A percentile compares a stretch with the other conserved stretches of the same genome.
These are phyloP conservation scores for Exsudoporus frostii DNA, from an alignment of 768 basidiomycete species.

Conservation along the genomic window DNA sequence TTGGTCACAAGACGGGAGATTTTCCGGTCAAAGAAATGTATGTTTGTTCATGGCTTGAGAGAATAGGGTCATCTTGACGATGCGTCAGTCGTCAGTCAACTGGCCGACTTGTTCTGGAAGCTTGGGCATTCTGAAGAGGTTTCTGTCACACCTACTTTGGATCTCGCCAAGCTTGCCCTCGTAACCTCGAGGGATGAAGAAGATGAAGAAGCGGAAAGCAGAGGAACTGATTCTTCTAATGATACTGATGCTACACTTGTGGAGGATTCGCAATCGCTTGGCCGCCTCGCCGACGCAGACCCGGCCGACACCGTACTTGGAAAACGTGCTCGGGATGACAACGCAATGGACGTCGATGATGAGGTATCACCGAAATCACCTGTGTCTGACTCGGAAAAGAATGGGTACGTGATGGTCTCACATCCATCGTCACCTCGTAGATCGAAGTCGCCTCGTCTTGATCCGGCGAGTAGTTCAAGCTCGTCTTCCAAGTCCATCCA, in stretches of 20 bases:
- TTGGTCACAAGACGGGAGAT: conserved; percentile 80
- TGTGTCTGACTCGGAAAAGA: conserved; percentile 37
- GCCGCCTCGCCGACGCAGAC: conserved; percentile 19
- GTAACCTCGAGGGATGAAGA: conserved; percentile 90
- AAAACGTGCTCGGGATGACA: conserved; percentile 57
- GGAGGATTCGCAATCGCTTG: conserved; percentile 55
- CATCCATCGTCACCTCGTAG: conserved; percentile 35
- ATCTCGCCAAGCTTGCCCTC: conserved; percentile 87
- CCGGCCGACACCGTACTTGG: conserved; percentile 60
- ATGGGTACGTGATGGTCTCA: conserved; percentile 41
- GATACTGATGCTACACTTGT: conserved; percentile 89
- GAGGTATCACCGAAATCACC: conserved; percentile 29
- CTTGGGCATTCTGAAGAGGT: conserved; percentile 63
- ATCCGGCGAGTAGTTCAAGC: conserved; percentile 29
- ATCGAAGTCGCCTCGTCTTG: conserved; percentile 35
- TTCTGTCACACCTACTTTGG: conserved; percentile 78
- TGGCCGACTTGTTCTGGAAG: conserved; percentile 75
- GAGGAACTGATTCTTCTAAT: conserved; percentile 77
- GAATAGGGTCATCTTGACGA: conserved; percentile 9
- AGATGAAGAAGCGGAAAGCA: conserved; percentile 71
- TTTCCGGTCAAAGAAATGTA: conserved; percentile 81
- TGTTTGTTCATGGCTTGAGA: conserved; percentile 21
- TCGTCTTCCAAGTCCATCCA: conserved; percentile 22
- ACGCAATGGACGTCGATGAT: conserved; percentile 55
- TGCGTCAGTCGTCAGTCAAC: conserved; percentile 68